Conservation (phyloP, 208 protist species). For the Trypanosoma boissoni region DNA sequence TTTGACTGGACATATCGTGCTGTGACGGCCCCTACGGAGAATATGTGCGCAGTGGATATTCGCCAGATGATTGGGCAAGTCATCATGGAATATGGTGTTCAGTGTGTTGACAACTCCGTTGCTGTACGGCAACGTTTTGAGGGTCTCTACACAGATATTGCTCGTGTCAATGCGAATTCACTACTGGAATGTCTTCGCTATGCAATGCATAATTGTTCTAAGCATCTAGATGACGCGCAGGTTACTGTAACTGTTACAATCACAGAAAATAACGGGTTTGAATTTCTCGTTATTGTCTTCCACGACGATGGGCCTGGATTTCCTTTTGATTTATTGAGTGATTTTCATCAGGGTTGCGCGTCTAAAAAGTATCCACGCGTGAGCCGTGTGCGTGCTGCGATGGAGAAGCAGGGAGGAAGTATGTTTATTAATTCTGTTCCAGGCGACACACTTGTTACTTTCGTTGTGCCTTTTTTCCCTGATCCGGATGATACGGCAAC, state of each 20-base stretch:
- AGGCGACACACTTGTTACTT: constrained; percentile 42
- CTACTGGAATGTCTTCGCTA: constrained; percentile 78
- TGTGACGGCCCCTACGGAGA: constrained; percentile 66
- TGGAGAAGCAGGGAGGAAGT: constrained; percentile 81
- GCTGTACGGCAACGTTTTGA: constrained; percentile 75
- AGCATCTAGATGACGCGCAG: constrained; percentile 22
- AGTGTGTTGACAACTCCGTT: constrained; percentile 58
- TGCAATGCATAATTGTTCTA: constrained; percentile 56
- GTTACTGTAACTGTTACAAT: constrained; percentile 67
- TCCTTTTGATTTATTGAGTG: constrained; percentile 34
- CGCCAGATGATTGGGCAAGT: constrained; percentile 80
- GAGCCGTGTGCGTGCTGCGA: constrained; percentile 42
- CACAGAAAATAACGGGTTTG: constrained; percentile 62
- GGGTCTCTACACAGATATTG: constrained; percentile 48
- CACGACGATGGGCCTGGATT: constrained; percentile 56
- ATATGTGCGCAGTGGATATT: constrained; percentile 73
- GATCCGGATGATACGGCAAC: constrained; percentile 24
- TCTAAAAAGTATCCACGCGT: constrained; percentile 35
- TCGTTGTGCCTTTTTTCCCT: constrained; percentile 75
- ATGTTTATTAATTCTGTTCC: constrained; percentile 41
- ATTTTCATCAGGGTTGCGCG: constrained; percentile 30
- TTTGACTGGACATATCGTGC: constrained; percentile 73
- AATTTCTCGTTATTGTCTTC: constrained; percentile 85
- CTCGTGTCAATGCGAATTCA: constrained; percentile 60
- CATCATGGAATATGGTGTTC: constrained; percentile 78